Evolutionary conservation across 768 basidiomycete genomes (phyloP), one percentile per base, ranked within the genome.

Genomic region (Leucosporidium yakuticum): DNA sequence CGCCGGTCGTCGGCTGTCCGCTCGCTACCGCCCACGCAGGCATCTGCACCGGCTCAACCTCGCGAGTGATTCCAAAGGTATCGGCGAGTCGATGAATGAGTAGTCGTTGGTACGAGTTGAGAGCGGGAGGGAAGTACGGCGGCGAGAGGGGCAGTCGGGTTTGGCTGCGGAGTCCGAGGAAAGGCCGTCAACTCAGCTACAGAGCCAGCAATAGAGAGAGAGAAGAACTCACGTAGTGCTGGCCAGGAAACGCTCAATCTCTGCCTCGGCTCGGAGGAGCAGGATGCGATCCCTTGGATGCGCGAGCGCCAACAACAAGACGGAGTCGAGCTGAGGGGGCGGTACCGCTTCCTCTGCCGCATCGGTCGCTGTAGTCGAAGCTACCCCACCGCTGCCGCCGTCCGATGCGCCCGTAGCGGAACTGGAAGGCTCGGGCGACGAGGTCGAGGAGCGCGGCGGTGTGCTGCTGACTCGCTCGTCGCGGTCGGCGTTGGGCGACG

Each of bases 71-170:
- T 53, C 70, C 69, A 34, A 71, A 75, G 19, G 63, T 68, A 58
- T 75, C 74, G 56, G 74, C 72, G 12, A 75, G 64, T 9, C 74
- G 69, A 44, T 75, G 74, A 4, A 75, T 66, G 34, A 75, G 70
- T 12, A 75, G 64, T 20, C 74, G 67, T 48, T 75, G 74, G 62
- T 73, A 75, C 29, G 74, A 73, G 53, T 75, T 75, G 66, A 75
- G 73, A 14, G 39, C 62, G 44, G 69, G 67, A 44, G 63, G 62
- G 54, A 74, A 69, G 32, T 68, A 58, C 0, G 71, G 71, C 14
- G 71, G 71, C 2, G 71, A 62, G 65, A 72, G 67, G 3, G 71
- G 67, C 0, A 72, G 60, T 21, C 71, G 67, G 20, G 64, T 54
- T 32, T 49, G 32, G 1, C 71, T 69, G 51, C 31, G 20, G 23